Conservation (phyloP, 768 basidiomycete genomes). For the Lactifluus pinguis region DNA sequence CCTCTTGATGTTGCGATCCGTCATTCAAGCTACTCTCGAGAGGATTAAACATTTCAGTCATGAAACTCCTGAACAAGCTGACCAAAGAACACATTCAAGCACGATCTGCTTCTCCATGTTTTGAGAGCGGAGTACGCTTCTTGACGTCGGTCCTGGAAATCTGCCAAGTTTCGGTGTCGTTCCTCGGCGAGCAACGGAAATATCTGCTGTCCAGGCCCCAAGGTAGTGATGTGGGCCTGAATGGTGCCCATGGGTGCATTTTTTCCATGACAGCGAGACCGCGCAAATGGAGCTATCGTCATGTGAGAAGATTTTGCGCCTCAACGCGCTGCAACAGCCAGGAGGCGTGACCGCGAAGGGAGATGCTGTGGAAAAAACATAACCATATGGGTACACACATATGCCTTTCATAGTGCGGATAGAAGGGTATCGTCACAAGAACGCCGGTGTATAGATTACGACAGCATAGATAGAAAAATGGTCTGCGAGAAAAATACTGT, state of each 20-base stretch:
- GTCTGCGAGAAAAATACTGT: too few relatives aligned
- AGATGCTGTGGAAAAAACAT: too few relatives aligned
- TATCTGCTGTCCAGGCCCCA: constrained; percentile 66
- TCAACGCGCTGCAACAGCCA: too few relatives aligned
- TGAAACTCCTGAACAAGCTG: constrained; percentile 78
- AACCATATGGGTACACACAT: too few relatives aligned
- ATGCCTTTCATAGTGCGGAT: too few relatives aligned
- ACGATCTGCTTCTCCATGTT: constrained; percentile 30
- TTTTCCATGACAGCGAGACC: constrained; percentile 28
- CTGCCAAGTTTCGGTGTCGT: constrained; percentile 68
- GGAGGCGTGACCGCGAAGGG: too few relatives aligned
- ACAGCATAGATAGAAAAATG: too few relatives aligned
- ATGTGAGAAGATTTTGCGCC: constrained; percentile 34
- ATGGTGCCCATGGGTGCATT: too few relatives aligned
- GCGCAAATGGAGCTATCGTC: constrained; percentile 37
- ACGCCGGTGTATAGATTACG: too few relatives aligned
- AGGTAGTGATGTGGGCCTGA: too few relatives aligned
- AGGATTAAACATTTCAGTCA: constrained; percentile 80
- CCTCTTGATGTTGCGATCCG: constrained; percentile 79
- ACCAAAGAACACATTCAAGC: constrained; percentile 71
- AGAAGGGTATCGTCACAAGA: too few relatives aligned
- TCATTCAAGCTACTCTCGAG: constrained; percentile 72
- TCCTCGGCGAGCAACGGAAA: constrained; percentile 79
- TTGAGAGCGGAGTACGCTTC: constrained; percentile 55
- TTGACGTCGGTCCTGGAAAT: constrained; percentile 81